phyloP scores from a whole-genome alignment of 495 filamentous ascomycete species.

The Apiosordaria backusii region DNA sequence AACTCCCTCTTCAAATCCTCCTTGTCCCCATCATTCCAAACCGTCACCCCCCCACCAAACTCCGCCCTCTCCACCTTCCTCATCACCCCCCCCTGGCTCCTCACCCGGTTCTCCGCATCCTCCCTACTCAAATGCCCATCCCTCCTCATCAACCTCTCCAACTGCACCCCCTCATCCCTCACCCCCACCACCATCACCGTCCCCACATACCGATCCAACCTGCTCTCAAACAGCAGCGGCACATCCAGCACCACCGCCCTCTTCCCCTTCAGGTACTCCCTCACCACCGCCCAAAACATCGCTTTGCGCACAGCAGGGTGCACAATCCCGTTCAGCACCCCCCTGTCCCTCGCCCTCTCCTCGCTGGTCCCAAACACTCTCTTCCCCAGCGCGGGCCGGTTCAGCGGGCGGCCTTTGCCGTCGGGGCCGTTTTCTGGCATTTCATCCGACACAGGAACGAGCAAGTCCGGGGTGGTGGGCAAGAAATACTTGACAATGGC shows the following conservation, averaged over 20 bases:
- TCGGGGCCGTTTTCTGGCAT: constrained; percentile 43
- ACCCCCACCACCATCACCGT: constrained; percentile 83
- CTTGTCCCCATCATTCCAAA: constrained; percentile 79
- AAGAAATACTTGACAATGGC: constrained; percentile 75
- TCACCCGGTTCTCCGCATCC: constrained; percentile 79
- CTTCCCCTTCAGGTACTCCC: constrained; percentile 63
- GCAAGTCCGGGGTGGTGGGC: constrained; percentile 76
- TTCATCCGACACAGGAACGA: constrained; percentile 50
- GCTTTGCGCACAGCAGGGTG: constrained; percentile 80
- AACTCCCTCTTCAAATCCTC: constrained; percentile 65
- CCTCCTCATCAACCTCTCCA: constrained; percentile 65
- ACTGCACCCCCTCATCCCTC: constrained; percentile 68
- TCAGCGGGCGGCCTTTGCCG: constrained; percentile 64
- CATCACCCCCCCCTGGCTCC: constrained; percentile 77
- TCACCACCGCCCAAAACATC: constrained; percentile 64
- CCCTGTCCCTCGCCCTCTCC: constrained; percentile 61
- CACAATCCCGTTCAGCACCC: constrained; percentile 80
- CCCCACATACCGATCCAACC: constrained; percentile 75
- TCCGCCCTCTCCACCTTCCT: constrained; percentile 73
- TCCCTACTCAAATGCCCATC: constrained; percentile 68
- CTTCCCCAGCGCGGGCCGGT: constrained; percentile 78
- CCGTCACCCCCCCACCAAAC: constrained; percentile 65
- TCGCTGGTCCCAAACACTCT: constrained; percentile 76
- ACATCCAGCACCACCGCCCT: constrained; percentile 94
- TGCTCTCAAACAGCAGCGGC: constrained; percentile 83